Conservation (phyloP, 1,139 yeast genomes). For the Trichomonascaceae sp. region DNA sequence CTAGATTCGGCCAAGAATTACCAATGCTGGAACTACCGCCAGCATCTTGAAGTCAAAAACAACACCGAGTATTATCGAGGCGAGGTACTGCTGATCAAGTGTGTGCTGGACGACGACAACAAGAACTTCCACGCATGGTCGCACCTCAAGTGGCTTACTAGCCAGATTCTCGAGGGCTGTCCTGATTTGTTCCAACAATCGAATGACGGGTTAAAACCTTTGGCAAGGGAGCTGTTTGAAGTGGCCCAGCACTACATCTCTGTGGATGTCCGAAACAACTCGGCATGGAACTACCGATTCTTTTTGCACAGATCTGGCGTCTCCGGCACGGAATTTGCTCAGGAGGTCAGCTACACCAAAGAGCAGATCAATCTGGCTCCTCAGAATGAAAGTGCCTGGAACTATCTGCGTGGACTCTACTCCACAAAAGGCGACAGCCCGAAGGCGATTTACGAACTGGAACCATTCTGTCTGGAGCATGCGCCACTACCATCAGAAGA, state of each 20-base stretch:
- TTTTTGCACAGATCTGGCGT: too few species aligned
- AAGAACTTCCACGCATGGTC: slow-evolving; percentile 98
- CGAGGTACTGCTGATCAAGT: slow-evolving; percentile 50
- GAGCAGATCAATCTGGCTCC: slow-evolving; percentile 46
- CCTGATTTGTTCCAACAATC: background rate
- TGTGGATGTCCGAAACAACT: slow-evolving; percentile 69
- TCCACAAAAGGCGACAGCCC: slow-evolving; percentile 21
- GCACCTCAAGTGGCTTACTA: slow-evolving; percentile 54
- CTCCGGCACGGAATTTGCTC: slow-evolving; percentile 17
- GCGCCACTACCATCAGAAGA: slow-evolving; percentile 14
- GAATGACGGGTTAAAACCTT: too few species aligned
- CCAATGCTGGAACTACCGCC: slow-evolving; percentile 93
- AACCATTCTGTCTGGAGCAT: slow-evolving; percentile 33
- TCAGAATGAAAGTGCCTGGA: slow-evolving; percentile 84
- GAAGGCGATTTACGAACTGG: slow-evolving; percentile 24
- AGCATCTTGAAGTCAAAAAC: slow-evolving; percentile 20
- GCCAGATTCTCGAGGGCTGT: slow-evolving; percentile 31
- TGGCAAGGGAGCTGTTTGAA: slow-evolving; percentile 20
- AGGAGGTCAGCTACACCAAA: slow-evolving; percentile 37
- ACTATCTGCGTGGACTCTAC: slow-evolving; percentile 54
- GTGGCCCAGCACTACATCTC: slow-evolving; percentile 40
- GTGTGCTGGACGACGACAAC: slow-evolving; percentile 63
- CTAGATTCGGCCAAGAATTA: slow-evolving; percentile 75
- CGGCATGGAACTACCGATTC: slow-evolving; percentile 87
- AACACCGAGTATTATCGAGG: slow-evolving; percentile 27